phyloP scores from a whole-genome alignment of 2,329 filamentous ascomycete genomes.

The Nemania diffusa region DNA sequence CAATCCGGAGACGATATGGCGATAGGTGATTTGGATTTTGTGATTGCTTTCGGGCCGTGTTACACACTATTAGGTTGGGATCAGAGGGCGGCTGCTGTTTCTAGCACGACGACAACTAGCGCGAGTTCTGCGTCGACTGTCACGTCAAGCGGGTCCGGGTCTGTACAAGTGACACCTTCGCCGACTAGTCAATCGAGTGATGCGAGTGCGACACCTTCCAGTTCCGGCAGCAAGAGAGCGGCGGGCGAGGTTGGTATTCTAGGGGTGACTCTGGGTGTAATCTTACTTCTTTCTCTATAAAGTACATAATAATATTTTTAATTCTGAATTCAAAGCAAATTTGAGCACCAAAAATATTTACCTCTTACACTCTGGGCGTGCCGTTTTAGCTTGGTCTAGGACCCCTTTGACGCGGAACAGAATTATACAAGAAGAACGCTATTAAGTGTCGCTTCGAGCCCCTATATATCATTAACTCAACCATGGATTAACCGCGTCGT shows the following conservation, averaged over 20 bases:
- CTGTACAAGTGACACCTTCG: not conserved
- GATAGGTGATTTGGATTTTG: slow-evolving; percentile 10
- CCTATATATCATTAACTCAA: too few species aligned
- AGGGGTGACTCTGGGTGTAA: not conserved
- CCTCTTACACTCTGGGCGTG: too few species aligned
- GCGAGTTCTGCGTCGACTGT: not conserved
- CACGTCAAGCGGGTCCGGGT: not conserved
- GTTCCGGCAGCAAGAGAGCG: slow-evolving; percentile 1
- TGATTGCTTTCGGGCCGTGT: slow-evolving; percentile 14
- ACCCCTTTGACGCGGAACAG: too few species aligned
- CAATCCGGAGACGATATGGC: not conserved
- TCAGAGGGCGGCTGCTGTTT: not conserved
- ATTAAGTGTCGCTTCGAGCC: too few species aligned
- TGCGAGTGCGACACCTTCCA: not conserved
- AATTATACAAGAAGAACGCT: too few species aligned
- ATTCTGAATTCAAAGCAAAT: too few species aligned
- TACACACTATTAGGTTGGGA: slow-evolving; percentile 9
- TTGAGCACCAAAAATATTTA: too few species aligned
- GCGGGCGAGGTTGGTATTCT: slow-evolving; percentile 1
- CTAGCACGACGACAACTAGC: slow-evolving; percentile 1
- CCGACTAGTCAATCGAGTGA: not conserved
- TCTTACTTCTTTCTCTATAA: slow-evolving; percentile 1
- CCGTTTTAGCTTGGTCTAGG: too few species aligned
- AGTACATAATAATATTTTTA: not conserved
- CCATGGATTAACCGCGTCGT: too few species aligned